Conservation (phyloP, 2,329 filamentous ascomycete species). For the Malbranchea cinnamomea region DNA sequence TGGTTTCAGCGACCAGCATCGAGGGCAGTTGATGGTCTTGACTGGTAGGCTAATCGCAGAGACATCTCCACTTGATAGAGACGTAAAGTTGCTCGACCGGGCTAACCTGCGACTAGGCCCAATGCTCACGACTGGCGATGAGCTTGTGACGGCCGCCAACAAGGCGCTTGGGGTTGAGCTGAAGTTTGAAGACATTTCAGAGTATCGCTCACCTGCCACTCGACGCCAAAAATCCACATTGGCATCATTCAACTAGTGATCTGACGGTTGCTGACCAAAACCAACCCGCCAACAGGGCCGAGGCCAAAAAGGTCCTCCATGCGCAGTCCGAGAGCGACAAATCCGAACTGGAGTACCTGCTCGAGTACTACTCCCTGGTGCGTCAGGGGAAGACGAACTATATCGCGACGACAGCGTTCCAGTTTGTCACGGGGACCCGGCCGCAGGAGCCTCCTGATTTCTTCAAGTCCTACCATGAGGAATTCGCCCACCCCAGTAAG, state of each 20-base stretch:
- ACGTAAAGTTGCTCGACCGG: too few relatives aligned
- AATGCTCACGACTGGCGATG: constrained; percentile 32
- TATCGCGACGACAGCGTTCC: constrained; percentile 36
- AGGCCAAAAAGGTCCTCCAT: constrained; percentile 24
- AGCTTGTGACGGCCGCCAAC: constrained; percentile 33
- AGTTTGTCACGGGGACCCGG: constrained; percentile 33
- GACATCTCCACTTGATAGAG: background rate
- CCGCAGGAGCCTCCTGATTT: constrained; percentile 35
- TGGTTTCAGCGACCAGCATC: constrained; percentile 35
- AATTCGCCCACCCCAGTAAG: constrained; percentile 18
- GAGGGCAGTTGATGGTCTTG: constrained; percentile 39
- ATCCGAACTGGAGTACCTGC: constrained; percentile 33
- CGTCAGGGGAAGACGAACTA: constrained; percentile 41
- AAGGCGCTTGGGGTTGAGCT: constrained; percentile 29
- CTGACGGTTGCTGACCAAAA: background rate
- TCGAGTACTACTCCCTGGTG: constrained; percentile 40
- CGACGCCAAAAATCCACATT: too few relatives aligned
- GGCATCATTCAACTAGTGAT: too few relatives aligned
- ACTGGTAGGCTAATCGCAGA: constrained; percentile 22
- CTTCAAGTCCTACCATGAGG: constrained; percentile 32
- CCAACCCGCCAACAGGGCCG: constrained; percentile 9
- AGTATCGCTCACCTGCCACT: constrained; percentile 18
- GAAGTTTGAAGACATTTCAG: constrained; percentile 33
- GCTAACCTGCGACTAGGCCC: constrained; percentile 21
- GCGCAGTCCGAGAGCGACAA: constrained; percentile 22